Base-by-base conservation (phyloP, 176 grass and related monocot species). In the Urochloa ruziziensis region DNA sequence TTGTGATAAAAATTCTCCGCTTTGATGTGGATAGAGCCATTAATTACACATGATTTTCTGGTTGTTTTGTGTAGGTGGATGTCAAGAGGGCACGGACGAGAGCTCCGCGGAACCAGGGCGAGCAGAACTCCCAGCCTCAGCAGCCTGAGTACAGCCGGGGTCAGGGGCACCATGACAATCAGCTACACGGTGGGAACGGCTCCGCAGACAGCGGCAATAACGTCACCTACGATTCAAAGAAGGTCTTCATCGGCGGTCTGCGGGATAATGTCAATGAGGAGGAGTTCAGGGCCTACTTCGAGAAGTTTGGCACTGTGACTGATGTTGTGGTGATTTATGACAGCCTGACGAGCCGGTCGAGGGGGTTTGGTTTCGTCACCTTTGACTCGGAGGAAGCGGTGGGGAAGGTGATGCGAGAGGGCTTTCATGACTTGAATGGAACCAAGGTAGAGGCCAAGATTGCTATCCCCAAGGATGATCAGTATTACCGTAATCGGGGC, bases 351-450 rank as follows among this genome's bases (percentile, higher is more conserved):
- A 91, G 65, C 67, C 80, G 84, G 33, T 88, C 95, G 0, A 88
- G 92, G 19, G 95, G 95, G 12, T 98, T 98, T 67, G 95, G 95
- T 9, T 98, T 98, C 15, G 86, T 98, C 34, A 98, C 95, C 29
- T 98, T 98, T 44, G 88, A 91, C 34, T 93, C 90, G 0, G 82
- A 90, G 18, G 93, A 93, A 54, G 78, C 92, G 3, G 88, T 93
- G 4, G 69, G 32, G 10, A 91, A 88, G 67, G 91, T 93, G 52
- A 84, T 95, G 82, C 68, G 83, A 24, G 79, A 89, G 6, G 74
- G 75, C 57, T 94, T 95, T 67, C 90, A 93, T 37, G 80, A 86
- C 44, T 51, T 98, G 73, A 91, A 93, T 12, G 95, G 90, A 17
- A 87, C 89, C 0, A 80, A 39, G 58, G 90, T 98, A 18, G 90